A percentile compares a stretch with the other conserved stretches of the same genome.
phyloP scores from a whole-genome alignment of 331 rosid species.

The Malus hybrid region DNA sequence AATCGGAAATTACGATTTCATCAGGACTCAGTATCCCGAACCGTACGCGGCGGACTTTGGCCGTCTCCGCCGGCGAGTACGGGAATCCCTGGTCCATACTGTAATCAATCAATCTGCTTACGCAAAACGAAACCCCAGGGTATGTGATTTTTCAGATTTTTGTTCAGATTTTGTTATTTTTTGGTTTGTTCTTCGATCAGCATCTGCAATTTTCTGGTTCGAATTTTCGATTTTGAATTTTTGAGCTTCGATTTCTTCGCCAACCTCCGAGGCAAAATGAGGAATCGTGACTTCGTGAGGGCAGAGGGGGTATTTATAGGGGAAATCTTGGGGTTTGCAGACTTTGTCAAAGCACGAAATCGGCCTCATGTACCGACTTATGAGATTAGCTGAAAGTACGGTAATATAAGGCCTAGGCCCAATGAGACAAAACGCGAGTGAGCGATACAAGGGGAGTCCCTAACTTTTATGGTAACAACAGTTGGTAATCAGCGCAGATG shows the following conservation, averaged over 20 bases:
- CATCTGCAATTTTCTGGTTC: neutral
- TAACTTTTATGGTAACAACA: too few relatives aligned
- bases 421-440: too few relatives aligned
- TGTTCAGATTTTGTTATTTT: neutral
- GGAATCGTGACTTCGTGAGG: too few relatives aligned
- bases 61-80: conserved; percentile 78
- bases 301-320: too few relatives aligned
- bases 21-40: conserved; percentile 81
- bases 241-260: neutral
- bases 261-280: too few relatives aligned
- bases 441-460: too few relatives aligned
- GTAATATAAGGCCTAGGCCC: too few relatives aligned
- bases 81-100: conserved; percentile 88
- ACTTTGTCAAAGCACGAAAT: too few relatives aligned
- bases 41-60: conserved; percentile 72
- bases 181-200: neutral
- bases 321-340: too few relatives aligned
- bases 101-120: neutral
- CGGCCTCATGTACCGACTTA: too few relatives aligned
- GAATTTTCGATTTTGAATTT: neutral
- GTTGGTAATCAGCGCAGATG: too few relatives aligned
- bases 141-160: neutral
- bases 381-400: too few relatives aligned
- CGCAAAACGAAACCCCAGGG: conserved; percentile 25
- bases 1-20: conserved; percentile 57